Conservation (phyloP, 1,139 yeast species). For the Yamadazyma conglobata region DNA sequence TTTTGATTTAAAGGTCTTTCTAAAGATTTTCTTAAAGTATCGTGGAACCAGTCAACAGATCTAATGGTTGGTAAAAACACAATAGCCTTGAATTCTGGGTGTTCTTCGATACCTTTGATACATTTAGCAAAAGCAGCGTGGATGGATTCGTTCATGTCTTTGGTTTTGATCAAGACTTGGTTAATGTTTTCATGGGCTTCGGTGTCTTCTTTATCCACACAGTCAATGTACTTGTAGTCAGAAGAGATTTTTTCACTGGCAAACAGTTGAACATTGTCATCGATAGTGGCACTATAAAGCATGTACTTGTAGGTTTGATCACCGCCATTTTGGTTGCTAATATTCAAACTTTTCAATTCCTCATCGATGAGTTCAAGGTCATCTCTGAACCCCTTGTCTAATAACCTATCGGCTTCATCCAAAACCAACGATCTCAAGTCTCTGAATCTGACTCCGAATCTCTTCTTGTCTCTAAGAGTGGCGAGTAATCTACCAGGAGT, state of each 20-base stretch:
- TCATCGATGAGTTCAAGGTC: conserved; percentile 57
- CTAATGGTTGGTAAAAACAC: conserved; percentile 79
- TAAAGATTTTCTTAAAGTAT: conserved; percentile 16
- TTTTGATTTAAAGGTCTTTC: conserved; percentile 10
- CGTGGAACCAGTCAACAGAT: conserved; percentile 49
- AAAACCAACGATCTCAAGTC: conserved; percentile 63
- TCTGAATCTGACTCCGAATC: conserved; percentile 47
- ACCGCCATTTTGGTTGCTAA: conserved; percentile 11
- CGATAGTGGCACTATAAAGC: conserved; percentile 87
- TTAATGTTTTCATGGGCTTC: conserved; percentile 78
- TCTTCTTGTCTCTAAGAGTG: conserved; percentile 40
- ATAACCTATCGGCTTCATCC: conserved; percentile 85
- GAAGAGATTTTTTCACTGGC: conserved; percentile 64
- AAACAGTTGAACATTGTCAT: conserved; percentile 58
- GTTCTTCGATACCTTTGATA: conserved; percentile 19
- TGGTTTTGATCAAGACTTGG: conserved; percentile 57
- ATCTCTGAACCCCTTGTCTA: conserved; percentile 73
- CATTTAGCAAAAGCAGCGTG: conserved; percentile 51
- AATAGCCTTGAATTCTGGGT: conserved; percentile 62
- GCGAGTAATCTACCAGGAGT: conserved; percentile 89
- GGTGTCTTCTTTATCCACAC: conserved; percentile 71
- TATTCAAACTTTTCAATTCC: conserved; percentile 30
- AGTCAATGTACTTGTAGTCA: conserved; percentile 67
- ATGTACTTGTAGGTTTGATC: conserved; percentile 52
- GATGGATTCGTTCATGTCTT: conserved; percentile 46